Base-by-base conservation (phyloP, 192 early-diverging fungal genomes). In the Coemansia sp. region DNA sequence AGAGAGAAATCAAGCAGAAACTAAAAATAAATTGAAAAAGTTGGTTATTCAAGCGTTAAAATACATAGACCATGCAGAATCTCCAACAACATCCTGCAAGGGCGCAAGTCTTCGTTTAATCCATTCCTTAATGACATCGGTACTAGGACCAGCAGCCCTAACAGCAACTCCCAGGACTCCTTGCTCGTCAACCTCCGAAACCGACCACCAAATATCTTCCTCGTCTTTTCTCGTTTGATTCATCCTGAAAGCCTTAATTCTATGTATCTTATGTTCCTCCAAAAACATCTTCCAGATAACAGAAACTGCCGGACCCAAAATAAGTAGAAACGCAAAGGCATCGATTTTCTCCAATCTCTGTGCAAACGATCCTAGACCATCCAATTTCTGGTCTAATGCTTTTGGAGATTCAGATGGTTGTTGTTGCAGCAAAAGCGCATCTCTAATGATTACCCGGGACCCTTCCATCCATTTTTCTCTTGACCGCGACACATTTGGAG, bases 51-150 rank as follows among this genome's bases (percentile, higher is more conserved):
- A 57, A 2, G 70, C 56, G 40, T 83, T 75, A 48, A 55, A 68
- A 54, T 75, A 83, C 80, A 83, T 77, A 17, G 71, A 74, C 75
- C 75, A 83, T 14, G 72, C 80, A 31, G 75, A 71, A 17, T 77
- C 72, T 8, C 80, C 80, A 0, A 83, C 17, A 0, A 67, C 40
- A n/a, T 2, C 25, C 33, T 61, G 63, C 7, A 83, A 29, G 6
- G 38, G 51, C 5, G 31, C 30, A 1, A 83, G 36, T 0, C 66
- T 22, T 0, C 51, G 31, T 11, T 75, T 71, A 36, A 83, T 74
- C 80, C 80, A 83, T 3, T 22, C 49, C 36, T 63, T 71, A 2
- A 83, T 33, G 7, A 40, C 63, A 20, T 74, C 76, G 5, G 80
- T 77, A 22, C 58, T 68, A 1, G 68, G 60, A 2, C 72, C 65